A percentile compares a stretch with the other conserved stretches of the same genome.
phyloP scores from a whole-genome alignment of 1,139 yeast genomes.

The Magnusiomyces paraingens region DNA sequence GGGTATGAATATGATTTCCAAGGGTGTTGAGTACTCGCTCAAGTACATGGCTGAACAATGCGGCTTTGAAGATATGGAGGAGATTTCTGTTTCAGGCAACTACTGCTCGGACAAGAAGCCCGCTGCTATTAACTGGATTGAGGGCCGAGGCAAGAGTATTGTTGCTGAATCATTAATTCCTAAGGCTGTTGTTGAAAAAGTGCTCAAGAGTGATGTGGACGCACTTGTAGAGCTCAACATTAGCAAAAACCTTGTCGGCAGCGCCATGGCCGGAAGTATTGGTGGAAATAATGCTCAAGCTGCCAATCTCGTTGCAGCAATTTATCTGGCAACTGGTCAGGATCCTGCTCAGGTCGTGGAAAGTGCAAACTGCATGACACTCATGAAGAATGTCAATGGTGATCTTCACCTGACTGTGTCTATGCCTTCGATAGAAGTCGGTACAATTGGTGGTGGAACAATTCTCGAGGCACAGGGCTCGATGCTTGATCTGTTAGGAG shows the following conservation, averaged over 20 bases:
- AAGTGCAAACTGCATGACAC: constrained; percentile 92
- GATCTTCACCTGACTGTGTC: constrained; percentile 87
- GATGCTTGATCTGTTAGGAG: constrained; percentile 90
- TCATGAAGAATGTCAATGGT: constrained; percentile 80
- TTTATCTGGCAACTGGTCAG: constrained; percentile 92
- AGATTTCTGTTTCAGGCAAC: constrained; percentile 92
- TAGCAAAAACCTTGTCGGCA: constrained; percentile 85
- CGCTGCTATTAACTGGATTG: constrained; percentile 98
- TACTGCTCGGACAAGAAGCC: constrained; percentile 97
- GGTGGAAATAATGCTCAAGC: constrained; percentile 99
- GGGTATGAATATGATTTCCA: constrained; percentile 99
- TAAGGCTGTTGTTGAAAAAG: constrained; percentile 66
- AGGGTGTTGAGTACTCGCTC: constrained; percentile 88
- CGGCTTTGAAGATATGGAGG: constrained; percentile 91
- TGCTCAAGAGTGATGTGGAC: constrained; percentile 84
- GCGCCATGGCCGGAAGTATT: constrained; percentile 97
- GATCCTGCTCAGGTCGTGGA: constrained; percentile 99
- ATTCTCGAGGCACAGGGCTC: constrained; percentile 95
- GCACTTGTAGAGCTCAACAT: constrained; percentile 87
- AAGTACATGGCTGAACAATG: constrained; percentile 79
- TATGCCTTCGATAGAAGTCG: constrained; percentile 98
- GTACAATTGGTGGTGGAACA: constrained; percentile 99
- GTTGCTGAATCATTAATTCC: constrained; percentile 97
- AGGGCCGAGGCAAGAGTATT: constrained; percentile 96
- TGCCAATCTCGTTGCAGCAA: constrained; percentile 91